Evolutionary conservation across 192 early-diverging fungal species (phyloP), one percentile per base, ranked within the genome.

Genomic region (Fimicolochytrium jonesii): DNA sequence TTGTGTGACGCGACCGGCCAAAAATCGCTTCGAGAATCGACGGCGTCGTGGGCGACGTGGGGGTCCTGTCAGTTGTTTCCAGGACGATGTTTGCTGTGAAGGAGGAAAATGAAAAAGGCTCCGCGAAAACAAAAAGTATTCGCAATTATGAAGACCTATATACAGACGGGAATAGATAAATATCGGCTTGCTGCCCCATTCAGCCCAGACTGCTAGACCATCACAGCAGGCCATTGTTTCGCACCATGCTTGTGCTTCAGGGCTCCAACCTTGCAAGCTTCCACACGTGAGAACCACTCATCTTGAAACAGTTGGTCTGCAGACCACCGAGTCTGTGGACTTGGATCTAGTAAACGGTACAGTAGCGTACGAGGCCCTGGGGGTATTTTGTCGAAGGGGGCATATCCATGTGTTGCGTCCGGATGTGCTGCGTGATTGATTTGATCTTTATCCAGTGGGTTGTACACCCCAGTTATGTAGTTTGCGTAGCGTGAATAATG

Each of bases 351-450:
- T 32, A 77, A 71, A 17, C 66, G 47, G 57, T 74, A 86, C 69
- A 93, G 72, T 31, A 90, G 70, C 17, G 76, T 73, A 13, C 83
- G 70, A 10, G 82, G 76, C 7, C 82, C 85, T 13, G 73, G 59
- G 15, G 83, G 76, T 29, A 88, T 66, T 48, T 77, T 77, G 47
- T 87, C 82, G 66, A 92, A 87, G 17, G 87, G 83, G 46, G 81
- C 76, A 61, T 87, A 91, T 48, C 69, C 68, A n/a, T 48, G 22
- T 13, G 47, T 53, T 18, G 33, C 30, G 54, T 43, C 50, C 30
- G 61, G 10, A 34, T 29, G 25, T 18, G 39, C 23, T 11, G 43
- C 56, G 22, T 9, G 39, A 41, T 41, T 41, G 10, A n/a, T 41
- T 2, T 41, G 61, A 4, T 46, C 22, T 15, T 61, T 13, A n/a